These are phyloP conservation scores for Fusarium staphyleae DNA, from an alignment of 2,329 filamentous ascomycete species.

Conservation along the genomic window DNA sequence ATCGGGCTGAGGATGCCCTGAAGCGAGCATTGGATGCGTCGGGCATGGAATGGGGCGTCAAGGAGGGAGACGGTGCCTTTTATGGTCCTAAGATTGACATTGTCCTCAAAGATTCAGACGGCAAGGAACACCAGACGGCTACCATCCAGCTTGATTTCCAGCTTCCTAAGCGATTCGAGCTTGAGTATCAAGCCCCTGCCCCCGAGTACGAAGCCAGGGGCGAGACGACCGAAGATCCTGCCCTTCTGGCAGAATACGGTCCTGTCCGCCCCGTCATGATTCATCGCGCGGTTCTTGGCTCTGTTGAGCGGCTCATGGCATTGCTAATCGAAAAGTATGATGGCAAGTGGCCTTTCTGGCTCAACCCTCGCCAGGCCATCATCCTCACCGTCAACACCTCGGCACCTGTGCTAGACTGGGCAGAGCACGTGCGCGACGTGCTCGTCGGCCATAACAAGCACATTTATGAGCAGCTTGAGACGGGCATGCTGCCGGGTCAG, in stretches of 20 bases:
- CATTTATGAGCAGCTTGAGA: conserved; percentile 46
- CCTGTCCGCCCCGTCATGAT: conserved; percentile 77
- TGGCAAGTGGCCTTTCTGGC: conserved; percentile 86
- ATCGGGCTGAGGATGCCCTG: conserved; percentile 52
- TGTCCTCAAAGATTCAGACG: conserved; percentile 77
- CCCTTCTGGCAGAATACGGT: conserved; percentile 59
- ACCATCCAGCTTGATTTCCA: conserved; percentile 93
- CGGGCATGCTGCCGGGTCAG: conserved; percentile 41
- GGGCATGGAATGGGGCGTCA: conserved; percentile 74
- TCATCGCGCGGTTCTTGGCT: conserved; percentile 84
- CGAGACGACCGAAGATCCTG: conserved; percentile 57
- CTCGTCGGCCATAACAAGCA: conserved; percentile 55
- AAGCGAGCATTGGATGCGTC: conserved; percentile 65
- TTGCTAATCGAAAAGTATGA: conserved; percentile 84
- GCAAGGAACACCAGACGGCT: conserved; percentile 87
- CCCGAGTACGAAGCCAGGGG: conserved; percentile 66
- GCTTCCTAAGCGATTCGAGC: conserved; percentile 79
- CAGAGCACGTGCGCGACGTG: conserved; percentile 55
- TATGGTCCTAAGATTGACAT: conserved; percentile 95
- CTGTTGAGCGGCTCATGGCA: conserved; percentile 84
- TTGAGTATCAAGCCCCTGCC: conserved; percentile 76
- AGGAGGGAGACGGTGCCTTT: conserved; percentile 85
- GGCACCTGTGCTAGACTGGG: conserved; percentile 59
- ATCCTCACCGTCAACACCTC: conserved; percentile 76
- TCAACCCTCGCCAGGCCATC: conserved; percentile 79